Evolutionary conservation across 176 grass and related monocot genomes (phyloP).

Genomic region (Phoenix dactylifera): DNA sequence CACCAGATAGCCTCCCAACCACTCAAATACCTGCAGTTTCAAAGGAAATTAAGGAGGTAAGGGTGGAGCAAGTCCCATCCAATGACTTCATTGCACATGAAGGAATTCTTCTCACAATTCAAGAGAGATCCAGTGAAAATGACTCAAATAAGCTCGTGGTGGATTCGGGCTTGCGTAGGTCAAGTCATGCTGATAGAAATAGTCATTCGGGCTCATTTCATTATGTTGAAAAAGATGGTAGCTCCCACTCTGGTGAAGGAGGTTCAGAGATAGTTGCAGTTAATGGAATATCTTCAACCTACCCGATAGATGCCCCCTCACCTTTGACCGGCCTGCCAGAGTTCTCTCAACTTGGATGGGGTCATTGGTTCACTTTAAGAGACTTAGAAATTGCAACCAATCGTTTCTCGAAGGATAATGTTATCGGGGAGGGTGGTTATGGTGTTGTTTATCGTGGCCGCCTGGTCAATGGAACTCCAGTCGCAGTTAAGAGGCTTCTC

Average conservation of each 20-base stretch:
- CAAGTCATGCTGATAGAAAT: background rate
- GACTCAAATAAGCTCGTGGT: conserved; percentile 10
- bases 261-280: background rate
- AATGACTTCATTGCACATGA: conserved; percentile 7
- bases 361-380: conserved; percentile 16
- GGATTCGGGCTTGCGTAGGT: background rate
- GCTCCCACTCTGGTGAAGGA: conserved; percentile 2
- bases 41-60: conserved; percentile 14
- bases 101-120: conserved; percentile 2
- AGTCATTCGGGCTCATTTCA: conserved; percentile 6
- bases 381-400: conserved; percentile 17
- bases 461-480: conserved; percentile 15
- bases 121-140: conserved; percentile 12
- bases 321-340: conserved; percentile 13
- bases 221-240: conserved; percentile 12
- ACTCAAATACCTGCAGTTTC: conserved; percentile 8
- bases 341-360: conserved; percentile 22
- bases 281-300: background rate
- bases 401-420: conserved; percentile 18
- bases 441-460: conserved; percentile 8
- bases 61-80: background rate
- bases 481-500: conserved; percentile 16
- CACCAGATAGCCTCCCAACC: background rate
- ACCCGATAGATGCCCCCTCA: background rate
- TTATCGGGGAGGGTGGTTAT: conserved; percentile 19